Percentiles rank a stretch among this genome's conserved stretches.
Conservation (phyloP, 768 basidiomycete genomes). For the Gelatoporia subvermispora region DNA sequence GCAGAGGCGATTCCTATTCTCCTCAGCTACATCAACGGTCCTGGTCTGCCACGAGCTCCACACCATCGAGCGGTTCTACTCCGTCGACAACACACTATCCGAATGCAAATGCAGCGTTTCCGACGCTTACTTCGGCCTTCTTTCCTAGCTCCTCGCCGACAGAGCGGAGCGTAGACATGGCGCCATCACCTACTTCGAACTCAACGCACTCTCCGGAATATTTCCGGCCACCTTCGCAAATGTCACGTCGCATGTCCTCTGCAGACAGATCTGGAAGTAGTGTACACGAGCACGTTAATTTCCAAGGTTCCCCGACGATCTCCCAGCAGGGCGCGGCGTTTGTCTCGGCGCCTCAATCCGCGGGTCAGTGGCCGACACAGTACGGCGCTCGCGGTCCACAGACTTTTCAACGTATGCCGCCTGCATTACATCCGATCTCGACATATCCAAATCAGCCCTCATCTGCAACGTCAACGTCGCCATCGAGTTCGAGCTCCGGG, state of each 20-base stretch:
- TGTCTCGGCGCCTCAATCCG: neutral
- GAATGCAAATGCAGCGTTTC: conserved; percentile 28
- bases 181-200: conserved; percentile 28
- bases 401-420: conserved; percentile 5
- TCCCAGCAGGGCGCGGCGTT: conserved; percentile 17
- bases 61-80: conserved; percentile 17
- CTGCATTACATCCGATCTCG: conserved; percentile 21
- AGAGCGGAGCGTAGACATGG: conserved; percentile 28
- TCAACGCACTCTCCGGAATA: conserved; percentile 27
- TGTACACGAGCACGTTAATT: conserved; percentile 18
- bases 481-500: conserved; percentile 13
- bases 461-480: conserved; percentile 19
- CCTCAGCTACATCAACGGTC: conserved; percentile 18
- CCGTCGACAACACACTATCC: conserved; percentile 13
- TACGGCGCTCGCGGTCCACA: conserved; percentile 14
- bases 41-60: conserved; percentile 20
- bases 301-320: conserved; percentile 22
- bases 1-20: conserved; percentile 17
- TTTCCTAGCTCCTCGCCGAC: conserved; percentile 38
- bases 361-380: conserved; percentile 14
- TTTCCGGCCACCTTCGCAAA: conserved; percentile 12
- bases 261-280: conserved; percentile 16
- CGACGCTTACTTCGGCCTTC: conserved; percentile 55
- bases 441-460: conserved; percentile 22
- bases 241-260: conserved; percentile 16